phyloP scores from a whole-genome alignment of 202 grass and related monocot genomes.

The Carex arenaria region DNA sequence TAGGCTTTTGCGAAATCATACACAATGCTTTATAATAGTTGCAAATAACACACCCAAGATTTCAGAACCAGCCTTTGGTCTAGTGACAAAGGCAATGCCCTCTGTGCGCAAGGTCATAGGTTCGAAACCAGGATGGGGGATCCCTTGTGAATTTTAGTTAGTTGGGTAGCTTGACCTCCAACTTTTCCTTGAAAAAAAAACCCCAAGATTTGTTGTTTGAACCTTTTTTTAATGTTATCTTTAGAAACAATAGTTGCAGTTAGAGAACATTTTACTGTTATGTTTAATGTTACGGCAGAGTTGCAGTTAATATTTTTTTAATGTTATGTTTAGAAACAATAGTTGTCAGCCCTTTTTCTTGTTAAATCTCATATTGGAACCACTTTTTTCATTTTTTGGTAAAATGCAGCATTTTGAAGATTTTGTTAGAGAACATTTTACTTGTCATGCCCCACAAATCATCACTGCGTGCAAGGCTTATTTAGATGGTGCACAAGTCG shows the following conservation, averaged over 20 bases:
- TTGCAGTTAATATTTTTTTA: not conserved
- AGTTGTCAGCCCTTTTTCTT: not conserved
- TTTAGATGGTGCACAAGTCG: constrained; percentile 55
- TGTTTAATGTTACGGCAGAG: no score
- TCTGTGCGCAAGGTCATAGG: no score
- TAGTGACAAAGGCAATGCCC: no score
- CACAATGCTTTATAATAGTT: constrained; percentile 1
- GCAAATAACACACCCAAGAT: not conserved
- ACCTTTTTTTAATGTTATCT: not conserved
- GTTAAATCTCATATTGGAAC: not conserved
- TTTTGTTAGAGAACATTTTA: constrained; percentile 81
- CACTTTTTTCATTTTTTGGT: not conserved
- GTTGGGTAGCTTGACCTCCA: no score
- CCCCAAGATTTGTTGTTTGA: not conserved
- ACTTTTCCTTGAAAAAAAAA: no score
- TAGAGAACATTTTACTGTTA: no score
- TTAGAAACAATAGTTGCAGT: not conserved
- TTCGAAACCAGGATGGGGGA: no score
- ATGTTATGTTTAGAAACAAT: not conserved
- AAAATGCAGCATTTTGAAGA: constrained; percentile 86
- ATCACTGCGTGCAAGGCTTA: constrained; percentile 65
- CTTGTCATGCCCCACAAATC: constrained; percentile 31
- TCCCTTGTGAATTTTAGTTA: no score
- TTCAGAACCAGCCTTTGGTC: no score
- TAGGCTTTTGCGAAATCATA: not conserved